Percentiles rank a stretch among this genome's conserved stretches.
These are phyloP conservation scores for Emmonsiellopsis sp. DNA, from an alignment of 2,329 filamentous ascomycete genomes.

Conservation along the genomic window DNA sequence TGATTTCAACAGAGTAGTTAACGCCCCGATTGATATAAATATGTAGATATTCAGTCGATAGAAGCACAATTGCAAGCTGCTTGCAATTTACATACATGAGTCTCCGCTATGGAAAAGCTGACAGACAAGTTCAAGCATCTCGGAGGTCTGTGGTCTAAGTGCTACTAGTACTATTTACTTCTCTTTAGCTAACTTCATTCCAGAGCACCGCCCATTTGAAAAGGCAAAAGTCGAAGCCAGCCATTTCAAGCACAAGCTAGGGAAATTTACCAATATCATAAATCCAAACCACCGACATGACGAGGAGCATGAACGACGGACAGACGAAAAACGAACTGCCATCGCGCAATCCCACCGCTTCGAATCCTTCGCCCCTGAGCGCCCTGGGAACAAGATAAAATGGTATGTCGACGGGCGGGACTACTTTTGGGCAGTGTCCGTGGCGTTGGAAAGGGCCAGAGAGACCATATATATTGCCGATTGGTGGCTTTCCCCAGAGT, in stretches of 20 bases:
- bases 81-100: not conserved
- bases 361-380: conserved; percentile 80
- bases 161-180: not conserved
- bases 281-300: conserved; percentile 89
- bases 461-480: conserved; percentile 93
- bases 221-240: conserved; percentile 42
- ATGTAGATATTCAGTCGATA: too few species aligned
- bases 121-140: conserved; percentile 15
- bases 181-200: not conserved
- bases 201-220: conserved; percentile 24
- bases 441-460: conserved; percentile 73
- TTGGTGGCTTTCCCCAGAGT: conserved; percentile 91
- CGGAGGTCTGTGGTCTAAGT: not conserved
- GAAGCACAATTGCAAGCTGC: too few species aligned
- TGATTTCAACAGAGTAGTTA: too few species aligned
- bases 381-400: conserved; percentile 76
- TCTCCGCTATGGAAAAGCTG: conserved; percentile 11
- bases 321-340: conserved; percentile 74
- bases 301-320: conserved; percentile 77
- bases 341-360: conserved; percentile 69
- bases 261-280: conserved; percentile 59
- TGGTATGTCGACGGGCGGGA: conserved; percentile 95
- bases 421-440: conserved; percentile 89
- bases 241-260: conserved; percentile 53
- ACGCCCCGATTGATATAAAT: too few species aligned